Base-by-base conservation (phyloP, 345 rosid species). In the Carallia brachiata region DNA sequence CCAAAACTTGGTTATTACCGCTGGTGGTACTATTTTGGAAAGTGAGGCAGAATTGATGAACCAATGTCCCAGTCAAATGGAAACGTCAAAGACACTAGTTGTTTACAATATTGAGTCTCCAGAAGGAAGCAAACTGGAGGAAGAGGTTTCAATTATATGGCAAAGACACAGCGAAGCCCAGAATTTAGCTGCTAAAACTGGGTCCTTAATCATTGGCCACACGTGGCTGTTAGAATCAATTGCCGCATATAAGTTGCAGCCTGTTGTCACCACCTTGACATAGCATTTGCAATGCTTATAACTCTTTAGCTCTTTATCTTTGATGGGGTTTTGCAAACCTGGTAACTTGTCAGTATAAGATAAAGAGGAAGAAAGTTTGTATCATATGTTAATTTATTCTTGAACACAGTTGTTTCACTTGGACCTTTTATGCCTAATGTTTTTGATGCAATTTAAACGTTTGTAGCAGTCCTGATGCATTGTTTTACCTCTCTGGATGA, bases 221-320 rank as follows among this genome's bases (percentile, higher is more conserved):
- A 84, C 94, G 0, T 93, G 96, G 94, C 73, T 93, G 32, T 81
- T 91, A 80, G 92, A 91, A 67, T 93, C 97, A 2, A 84, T 93
- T 53, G 93, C 98, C 61, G 86, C 89, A 7, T 87, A 83, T 59
- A 78, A 84, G 70, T 70, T 84, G 69, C 84, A 83, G 65, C 84
- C 94, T 57, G 31, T 74, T 44, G 76, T 81, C 50, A 44, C 50
- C 50, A 44, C 50, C 66, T 58, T 76, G 72, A 75, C 28, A 23
- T 19, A 72, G 52, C 32, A 39, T 58, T 61, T 23, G 1, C 34
- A 13, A 5, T 44, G 36, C n/a, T 34, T 2, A 6, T 15, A 70
- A 27, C 18, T 13, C 50, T 40, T 40, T 44, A 13, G 50, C 16
- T 44, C 50, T 44, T 13, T 44, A 44, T 44, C 4, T 44, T 13